Base-by-base conservation (phyloP, 176 grass and related monocot species). In the Oryza glumipatula region DNA sequence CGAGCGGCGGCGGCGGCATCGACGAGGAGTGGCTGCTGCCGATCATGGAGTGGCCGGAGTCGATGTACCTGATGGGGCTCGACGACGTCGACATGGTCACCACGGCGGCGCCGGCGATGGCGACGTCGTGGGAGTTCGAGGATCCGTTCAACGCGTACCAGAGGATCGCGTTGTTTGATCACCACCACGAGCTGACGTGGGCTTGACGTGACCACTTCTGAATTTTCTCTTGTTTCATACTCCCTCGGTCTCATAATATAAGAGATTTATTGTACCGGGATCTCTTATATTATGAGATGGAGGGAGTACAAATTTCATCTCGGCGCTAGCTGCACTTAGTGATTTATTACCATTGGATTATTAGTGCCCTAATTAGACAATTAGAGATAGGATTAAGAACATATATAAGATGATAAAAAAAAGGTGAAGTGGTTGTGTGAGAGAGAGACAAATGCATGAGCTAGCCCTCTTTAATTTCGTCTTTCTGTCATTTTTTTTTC, bases 31-130 rank as follows among this genome's bases (percentile, higher is more conserved):
- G 93, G 88, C 83, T 80, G 15, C 54, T 83, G 48, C 70, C 89
- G 80, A 80, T 88, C 77, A 81, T 89, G 88, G 92, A 95, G 82
- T 97, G 95, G 95, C 88, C 95, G 7, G 92, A 97, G 21, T 83
- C 92, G 17, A 91, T 91, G 84, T 94, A 84, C 83, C 35, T 92
- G 49, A 86, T 52, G 66, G 89, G 89, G 12, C 79, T 94, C 66
- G 90, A 92, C 70, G 92, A 8, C 17, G 47, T 4, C 48, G 54
- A 94, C 47, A 82, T 89, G 72, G 86, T 80, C 51, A 64, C 80
- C 44, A 54, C 80, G n/a, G 79, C 58, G 21, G 21, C 58, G 58
- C 2, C 58, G 58, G 8, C 58, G 67, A 12, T 80, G 56, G 12
- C 64, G 67, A 15, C 51, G 39, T 9, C 76, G 3, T 89, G 88